A percentile compares a stretch with the other conserved stretches of the same genome.
phyloP scores from a whole-genome alignment of 2,329 filamentous ascomycete genomes.

The Pseudocercospora musae region DNA sequence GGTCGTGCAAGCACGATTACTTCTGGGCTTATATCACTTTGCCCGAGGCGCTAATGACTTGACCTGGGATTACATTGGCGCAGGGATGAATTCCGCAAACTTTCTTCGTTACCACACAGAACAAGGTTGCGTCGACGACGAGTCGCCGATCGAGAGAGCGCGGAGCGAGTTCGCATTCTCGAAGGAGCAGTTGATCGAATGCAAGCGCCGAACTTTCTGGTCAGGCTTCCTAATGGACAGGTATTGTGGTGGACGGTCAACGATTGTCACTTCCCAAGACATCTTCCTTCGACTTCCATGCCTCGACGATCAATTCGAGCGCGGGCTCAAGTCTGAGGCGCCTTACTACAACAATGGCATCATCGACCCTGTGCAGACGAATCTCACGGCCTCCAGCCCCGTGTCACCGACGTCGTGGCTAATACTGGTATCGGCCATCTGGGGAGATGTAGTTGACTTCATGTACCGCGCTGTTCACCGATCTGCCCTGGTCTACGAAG shows the following conservation, averaged over 20 bases:
- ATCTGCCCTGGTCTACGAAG: conserved; percentile 43
- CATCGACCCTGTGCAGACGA: conserved; percentile 37
- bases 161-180: conserved; percentile 29
- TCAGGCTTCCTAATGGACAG: conserved; percentile 67
- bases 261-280: conserved; percentile 60
- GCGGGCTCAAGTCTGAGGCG: conserved; percentile 54
- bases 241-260: conserved; percentile 51
- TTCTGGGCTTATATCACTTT: conserved; percentile 65
- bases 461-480: conserved; percentile 54
- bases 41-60: conserved; percentile 58
- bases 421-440: conserved; percentile 61
- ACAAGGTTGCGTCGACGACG: conserved; percentile 36
- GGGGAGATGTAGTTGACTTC: conserved; percentile 62
- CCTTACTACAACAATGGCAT: conserved; percentile 59
- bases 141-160: conserved; percentile 10
- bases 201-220: conserved; percentile 69
- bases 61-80: conserved; percentile 62
- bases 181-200: conserved; percentile 55
- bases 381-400: conserved; percentile 39
- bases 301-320: conserved; percentile 59
- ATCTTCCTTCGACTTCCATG: conserved; percentile 66
- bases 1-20: conserved; percentile 63
- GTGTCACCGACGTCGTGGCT: conserved; percentile 58
- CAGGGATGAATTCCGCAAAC: conserved; percentile 58
- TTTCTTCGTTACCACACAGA: conserved; percentile 60